Conservation (phyloP, 768 basidiomycete species). For the Lactifluus piperatus region DNA sequence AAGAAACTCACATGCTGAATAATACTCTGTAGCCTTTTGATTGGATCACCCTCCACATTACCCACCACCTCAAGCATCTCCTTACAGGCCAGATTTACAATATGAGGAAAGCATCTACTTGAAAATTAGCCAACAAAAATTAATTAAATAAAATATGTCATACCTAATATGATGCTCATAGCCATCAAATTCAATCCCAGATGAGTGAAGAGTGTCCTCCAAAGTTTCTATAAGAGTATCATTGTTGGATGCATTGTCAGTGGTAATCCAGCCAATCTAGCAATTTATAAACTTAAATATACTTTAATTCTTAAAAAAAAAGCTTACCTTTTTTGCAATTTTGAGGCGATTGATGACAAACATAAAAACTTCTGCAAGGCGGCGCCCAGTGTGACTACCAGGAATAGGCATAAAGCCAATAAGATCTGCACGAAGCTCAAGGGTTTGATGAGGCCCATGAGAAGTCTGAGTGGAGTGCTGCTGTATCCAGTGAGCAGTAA, state of each 20-base stretch:
- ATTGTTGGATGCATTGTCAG: neutral
- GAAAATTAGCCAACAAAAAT: neutral
- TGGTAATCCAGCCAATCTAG: neutral
- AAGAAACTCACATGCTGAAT: conserved; percentile 1
- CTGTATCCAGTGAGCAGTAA: neutral
- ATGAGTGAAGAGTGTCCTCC: too few species aligned
- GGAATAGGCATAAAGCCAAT: neutral
- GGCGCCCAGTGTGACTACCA: neutral
- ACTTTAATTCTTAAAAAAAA: neutral
- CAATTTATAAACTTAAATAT: neutral
- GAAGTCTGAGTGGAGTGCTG: too few species aligned
- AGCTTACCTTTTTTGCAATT: neutral
- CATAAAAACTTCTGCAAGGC: neutral
- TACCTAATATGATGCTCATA: neutral
- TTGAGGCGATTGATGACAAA: neutral
- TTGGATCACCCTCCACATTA: neutral
- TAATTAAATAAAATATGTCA: neutral
- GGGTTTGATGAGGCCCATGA: neutral
- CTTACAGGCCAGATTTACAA: neutral
- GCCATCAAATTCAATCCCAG: neutral
- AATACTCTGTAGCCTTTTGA: neutral
- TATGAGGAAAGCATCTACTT: conserved; percentile 1
- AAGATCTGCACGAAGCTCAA: neutral
- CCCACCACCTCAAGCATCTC: neutral
- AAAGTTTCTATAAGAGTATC: neutral